These are phyloP conservation scores for Pseudonectria foliicola DNA, from an alignment of 2,329 filamentous ascomycete species.

Conservation along the genomic window DNA sequence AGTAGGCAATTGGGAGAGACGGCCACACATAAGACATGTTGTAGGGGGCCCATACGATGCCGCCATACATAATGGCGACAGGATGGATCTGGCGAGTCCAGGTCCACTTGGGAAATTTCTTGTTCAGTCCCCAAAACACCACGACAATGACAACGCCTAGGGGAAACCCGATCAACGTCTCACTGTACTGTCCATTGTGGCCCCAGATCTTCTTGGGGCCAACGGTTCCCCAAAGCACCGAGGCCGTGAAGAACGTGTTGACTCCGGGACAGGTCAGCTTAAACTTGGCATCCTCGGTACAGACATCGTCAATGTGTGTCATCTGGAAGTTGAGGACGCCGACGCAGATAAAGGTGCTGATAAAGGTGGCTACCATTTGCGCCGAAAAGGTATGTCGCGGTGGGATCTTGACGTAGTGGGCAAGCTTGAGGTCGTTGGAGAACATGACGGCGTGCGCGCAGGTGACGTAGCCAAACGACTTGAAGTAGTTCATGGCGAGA, in stretches of 20 bases:
- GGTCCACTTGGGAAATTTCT: constrained; percentile 33
- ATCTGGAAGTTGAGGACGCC: constrained; percentile 44
- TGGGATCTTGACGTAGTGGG: constrained; percentile 54
- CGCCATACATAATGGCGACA: constrained; percentile 40
- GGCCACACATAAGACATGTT: constrained; percentile 47
- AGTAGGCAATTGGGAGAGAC: constrained; percentile 43
- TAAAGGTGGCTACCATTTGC: constrained; percentile 50
- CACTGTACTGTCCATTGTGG: constrained; percentile 38
- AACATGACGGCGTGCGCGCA: constrained; percentile 46
- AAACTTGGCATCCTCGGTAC: constrained; percentile 39
- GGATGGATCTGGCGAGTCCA: constrained; percentile 40
- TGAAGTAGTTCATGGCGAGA: constrained; percentile 48
- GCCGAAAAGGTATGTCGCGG: constrained; percentile 52
- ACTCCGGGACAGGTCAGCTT: constrained; percentile 45
- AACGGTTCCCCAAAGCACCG: constrained; percentile 48
- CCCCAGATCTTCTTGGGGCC: constrained; percentile 46
- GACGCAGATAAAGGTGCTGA: constrained; percentile 44
- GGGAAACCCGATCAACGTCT: constrained; percentile 43
- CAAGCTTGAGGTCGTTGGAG: constrained; percentile 41
- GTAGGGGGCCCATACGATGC: constrained; percentile 40
- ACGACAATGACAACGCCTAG: constrained; percentile 40
- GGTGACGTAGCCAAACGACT: constrained; percentile 43
- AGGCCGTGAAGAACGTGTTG: constrained; percentile 50
- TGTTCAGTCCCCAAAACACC: constrained; percentile 32
- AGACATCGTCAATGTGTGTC: constrained; percentile 41